phyloP scores from a whole-genome alignment of 306 rosid genomes.

The Begonia fuchsioides region DNA sequence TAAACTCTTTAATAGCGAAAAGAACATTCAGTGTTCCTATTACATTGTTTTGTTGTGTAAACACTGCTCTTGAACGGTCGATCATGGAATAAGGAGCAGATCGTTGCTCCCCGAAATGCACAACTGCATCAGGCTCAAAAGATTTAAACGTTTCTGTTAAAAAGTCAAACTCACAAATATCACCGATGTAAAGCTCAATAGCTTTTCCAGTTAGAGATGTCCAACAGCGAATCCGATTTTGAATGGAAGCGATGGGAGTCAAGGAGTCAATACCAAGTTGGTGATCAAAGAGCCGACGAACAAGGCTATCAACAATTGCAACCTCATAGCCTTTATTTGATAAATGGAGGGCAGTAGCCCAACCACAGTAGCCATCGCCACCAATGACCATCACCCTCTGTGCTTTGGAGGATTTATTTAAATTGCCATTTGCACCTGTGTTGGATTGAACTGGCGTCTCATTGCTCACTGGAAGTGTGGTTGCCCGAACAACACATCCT shows the following conservation, averaged over 20 bases:
- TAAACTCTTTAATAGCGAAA: slow-evolving; percentile 80
- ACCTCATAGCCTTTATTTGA: slow-evolving; percentile 90
- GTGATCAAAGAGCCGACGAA: slow-evolving; percentile 83
- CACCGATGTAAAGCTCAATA: slow-evolving; percentile 77
- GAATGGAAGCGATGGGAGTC: slow-evolving; percentile 82
- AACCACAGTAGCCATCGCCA: slow-evolving; percentile 98
- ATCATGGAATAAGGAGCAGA: slow-evolving; percentile 97
- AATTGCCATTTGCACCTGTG: slow-evolving; percentile 14
- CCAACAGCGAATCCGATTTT: slow-evolving; percentile 65
- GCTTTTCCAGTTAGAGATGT: slow-evolving; percentile 68
- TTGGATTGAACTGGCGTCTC: slow-evolving; percentile 42
- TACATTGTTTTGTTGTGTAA: too few species aligned
- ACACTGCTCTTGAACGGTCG: slow-evolving; percentile 89
- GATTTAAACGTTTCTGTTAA: slow-evolving; percentile 69
- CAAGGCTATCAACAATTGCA: slow-evolving; percentile 80
- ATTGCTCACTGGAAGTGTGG: slow-evolving; percentile 39
- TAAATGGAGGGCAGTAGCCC: slow-evolving; percentile 97
- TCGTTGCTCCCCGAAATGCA: slow-evolving; percentile 90
- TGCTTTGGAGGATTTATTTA: slow-evolving; percentile 37
- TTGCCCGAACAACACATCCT: slow-evolving; percentile 23
- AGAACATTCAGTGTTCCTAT: slow-evolving; percentile 88
- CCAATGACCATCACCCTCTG: slow-evolving; percentile 81
- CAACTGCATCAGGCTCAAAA: slow-evolving; percentile 84
- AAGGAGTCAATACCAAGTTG: slow-evolving; percentile 82
- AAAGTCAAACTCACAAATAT: slow-evolving; percentile 90